Conservation (phyloP, 2,329 filamentous ascomycete genomes). For the Chrysosporium keratinophilum region DNA sequence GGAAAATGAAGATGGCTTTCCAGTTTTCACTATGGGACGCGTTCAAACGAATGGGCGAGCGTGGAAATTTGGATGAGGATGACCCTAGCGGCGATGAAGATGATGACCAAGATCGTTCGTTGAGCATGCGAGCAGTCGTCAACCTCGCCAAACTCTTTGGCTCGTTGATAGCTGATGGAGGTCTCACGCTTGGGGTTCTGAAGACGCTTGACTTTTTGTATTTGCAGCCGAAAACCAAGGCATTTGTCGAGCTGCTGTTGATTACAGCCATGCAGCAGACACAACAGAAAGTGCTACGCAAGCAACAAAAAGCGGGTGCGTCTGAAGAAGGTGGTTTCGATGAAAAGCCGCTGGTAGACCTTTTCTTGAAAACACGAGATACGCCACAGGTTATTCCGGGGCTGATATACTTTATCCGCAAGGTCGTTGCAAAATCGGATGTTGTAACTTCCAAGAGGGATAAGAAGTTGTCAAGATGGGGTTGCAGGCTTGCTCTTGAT, state of each 20-base stretch:
- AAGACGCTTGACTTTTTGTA: constrained; percentile 65
- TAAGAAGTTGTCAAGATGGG: constrained; percentile 41
- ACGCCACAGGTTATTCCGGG: constrained; percentile 60
- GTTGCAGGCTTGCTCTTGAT: constrained; percentile 34
- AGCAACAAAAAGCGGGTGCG: constrained; percentile 19
- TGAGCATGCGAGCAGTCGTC: constrained; percentile 51
- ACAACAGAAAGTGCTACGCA: constrained; percentile 37
- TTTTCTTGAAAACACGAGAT: constrained; percentile 56
- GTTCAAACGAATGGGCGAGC: constrained; percentile 77
- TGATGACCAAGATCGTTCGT: constrained; percentile 31
- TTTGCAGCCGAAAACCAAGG: constrained; percentile 62
- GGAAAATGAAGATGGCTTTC: constrained; percentile 69
- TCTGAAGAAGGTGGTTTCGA: constrained; percentile 32
- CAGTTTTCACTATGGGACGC: constrained; percentile 79
- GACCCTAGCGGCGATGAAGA: constrained; percentile 52
- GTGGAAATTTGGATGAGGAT: constrained; percentile 44
- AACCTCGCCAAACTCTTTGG: constrained; percentile 60
- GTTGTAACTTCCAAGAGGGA: constrained; percentile 42
- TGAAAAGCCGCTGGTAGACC: constrained; percentile 50
- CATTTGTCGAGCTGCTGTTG: constrained; percentile 71
- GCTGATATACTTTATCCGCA: constrained; percentile 69
- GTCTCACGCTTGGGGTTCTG: constrained; percentile 46
- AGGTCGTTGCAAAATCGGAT: constrained; percentile 59
- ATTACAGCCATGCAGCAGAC: constrained; percentile 63
- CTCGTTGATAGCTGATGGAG: constrained; percentile 50